A percentile compares a stretch with the other conserved stretches of the same genome.
Conservation (phyloP, 495 filamentous ascomycete species). For the Cercophora sp. region DNA sequence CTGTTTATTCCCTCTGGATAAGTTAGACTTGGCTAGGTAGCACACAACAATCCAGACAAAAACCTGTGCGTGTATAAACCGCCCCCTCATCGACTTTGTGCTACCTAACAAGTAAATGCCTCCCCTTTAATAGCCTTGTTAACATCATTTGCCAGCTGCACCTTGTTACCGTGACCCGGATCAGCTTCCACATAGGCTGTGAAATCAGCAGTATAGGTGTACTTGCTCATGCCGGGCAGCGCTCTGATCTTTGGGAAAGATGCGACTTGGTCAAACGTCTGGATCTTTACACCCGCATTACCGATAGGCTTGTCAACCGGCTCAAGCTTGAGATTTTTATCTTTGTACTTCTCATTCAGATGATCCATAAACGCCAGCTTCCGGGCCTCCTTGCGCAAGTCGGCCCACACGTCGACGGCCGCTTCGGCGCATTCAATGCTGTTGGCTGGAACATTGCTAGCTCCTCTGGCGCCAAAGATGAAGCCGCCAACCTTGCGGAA, state of each 20-base stretch:
- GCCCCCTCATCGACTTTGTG: background rate
- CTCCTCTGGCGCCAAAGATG: background rate
- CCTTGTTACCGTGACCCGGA: slow-evolving; percentile 1
- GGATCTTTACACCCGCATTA: background rate
- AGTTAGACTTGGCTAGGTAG: no score
- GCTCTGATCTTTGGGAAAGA: background rate
- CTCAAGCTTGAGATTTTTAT: background rate
- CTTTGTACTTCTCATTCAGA: background rate
- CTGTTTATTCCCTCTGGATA: no score
- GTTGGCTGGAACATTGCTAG: background rate
- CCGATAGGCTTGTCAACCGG: background rate
- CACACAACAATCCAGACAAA: no score
- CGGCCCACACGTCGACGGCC: background rate
- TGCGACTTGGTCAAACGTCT: background rate
- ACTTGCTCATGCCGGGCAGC: background rate
- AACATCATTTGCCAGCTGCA: background rate
- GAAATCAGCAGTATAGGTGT: background rate
- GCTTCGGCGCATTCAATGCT: background rate
- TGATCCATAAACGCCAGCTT: background rate
- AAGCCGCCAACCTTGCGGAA: background rate
- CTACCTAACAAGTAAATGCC: background rate
- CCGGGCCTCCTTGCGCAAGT: background rate
- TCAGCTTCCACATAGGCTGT: background rate
- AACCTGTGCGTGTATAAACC: background rate
- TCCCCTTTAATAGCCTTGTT: background rate